Percentiles rank a stretch among this genome's conserved stretches.
Conservation (phyloP, 1,139 yeast species). For the Magnusiomyces fungicola region DNA sequence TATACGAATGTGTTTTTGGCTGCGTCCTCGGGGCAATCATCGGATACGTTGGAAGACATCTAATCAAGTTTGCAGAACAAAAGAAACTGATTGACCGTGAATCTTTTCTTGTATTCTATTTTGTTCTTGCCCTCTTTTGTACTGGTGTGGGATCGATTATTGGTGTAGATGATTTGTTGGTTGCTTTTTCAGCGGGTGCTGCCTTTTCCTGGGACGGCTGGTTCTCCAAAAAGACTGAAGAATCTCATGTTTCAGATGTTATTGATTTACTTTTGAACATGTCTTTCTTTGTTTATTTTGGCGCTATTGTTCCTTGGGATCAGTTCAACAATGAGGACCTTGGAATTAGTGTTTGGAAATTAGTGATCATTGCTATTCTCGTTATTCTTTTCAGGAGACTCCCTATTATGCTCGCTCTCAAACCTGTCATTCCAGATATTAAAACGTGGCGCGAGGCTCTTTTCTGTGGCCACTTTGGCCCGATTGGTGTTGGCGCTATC, state of each 20-base stretch:
- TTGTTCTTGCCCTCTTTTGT: slow-evolving; percentile 76
- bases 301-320: slow-evolving; percentile 92
- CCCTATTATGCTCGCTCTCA: slow-evolving; percentile 75
- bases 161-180: slow-evolving; percentile 88
- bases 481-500: slow-evolving; percentile 96
- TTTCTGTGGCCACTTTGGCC: slow-evolving; percentile 97
- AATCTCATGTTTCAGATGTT: slow-evolving; percentile 86
- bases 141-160: slow-evolving; percentile 91
- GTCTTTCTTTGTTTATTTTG: slow-evolving; percentile 88
- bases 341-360: slow-evolving; percentile 80
- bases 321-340: slow-evolving; percentile 58
- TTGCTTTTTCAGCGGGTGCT: slow-evolving; percentile 92
- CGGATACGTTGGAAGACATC: slow-evolving; percentile 69
- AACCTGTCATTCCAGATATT: slow-evolving; percentile 84
- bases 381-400: slow-evolving; percentile 76
- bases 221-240: slow-evolving; percentile 81
- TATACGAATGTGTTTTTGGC: slow-evolving; percentile 88
- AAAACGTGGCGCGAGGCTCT: slow-evolving; percentile 93
- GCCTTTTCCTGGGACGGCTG: slow-evolving; percentile 97
- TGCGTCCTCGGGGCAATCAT: slow-evolving; percentile 65
- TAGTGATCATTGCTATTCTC: slow-evolving; percentile 73
- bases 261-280: slow-evolving; percentile 68
- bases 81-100: slow-evolving; percentile 80
- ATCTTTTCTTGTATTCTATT: slow-evolving; percentile 84
- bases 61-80: slow-evolving; percentile 72